Base-by-base conservation (phyloP, 495 filamentous ascomycete species). In the Pyrenopolyporus hunteri region DNA sequence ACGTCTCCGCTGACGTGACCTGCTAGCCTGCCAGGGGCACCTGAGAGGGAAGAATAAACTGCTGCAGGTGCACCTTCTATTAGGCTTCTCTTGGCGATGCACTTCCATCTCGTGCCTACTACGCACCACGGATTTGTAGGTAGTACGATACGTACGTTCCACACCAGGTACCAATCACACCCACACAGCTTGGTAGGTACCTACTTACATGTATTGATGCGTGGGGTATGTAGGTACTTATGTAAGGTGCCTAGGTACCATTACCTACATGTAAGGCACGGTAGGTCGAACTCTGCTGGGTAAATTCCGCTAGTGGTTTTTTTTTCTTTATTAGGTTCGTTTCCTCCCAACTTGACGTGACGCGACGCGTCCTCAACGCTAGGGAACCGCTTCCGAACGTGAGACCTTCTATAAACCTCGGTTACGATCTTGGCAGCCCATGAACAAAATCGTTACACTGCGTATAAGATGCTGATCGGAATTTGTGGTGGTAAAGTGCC, bases 381-480 rank as follows among this genome's bases (percentile, higher is more conserved):
- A n/a, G n/a, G n/a, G n/a, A n/a, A n/a, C n/a, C n/a, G n/a, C n/a
- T n/a, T n/a, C 31, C 13, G 8, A n/a, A 33, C 13, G 31, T n/a
- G 8, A 16, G 16, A 20, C 23, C 37, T 42, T 42, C 17, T 22
- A 39, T 20, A 42, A 9, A 42, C 37, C 13, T 42, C 37, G 23
- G 17, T 40, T 40, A 9, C n/a, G 0, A 36, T 36, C n/a, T 36
- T 36, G 32, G n/a, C n/a, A n/a, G n/a, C n/a, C n/a, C n/a, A n/a
- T n/a, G n/a, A 13, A 23, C 14, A 44, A n/a, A 25, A 29, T 36
- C 10, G n/a, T 10, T 17, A 13, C 9, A 17, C 16, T 43, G 7
- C n/a, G 3, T 23, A 28, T 52, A 80, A 66, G 57, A 98, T 97
- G 93, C 84, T 98, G 17, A 91, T 98, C 57, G 93, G 94, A 36